Evolutionary conservation across 495 filamentous ascomycete genomes (phyloP).

Genomic region (Tetracladium marchalianum): DNA sequence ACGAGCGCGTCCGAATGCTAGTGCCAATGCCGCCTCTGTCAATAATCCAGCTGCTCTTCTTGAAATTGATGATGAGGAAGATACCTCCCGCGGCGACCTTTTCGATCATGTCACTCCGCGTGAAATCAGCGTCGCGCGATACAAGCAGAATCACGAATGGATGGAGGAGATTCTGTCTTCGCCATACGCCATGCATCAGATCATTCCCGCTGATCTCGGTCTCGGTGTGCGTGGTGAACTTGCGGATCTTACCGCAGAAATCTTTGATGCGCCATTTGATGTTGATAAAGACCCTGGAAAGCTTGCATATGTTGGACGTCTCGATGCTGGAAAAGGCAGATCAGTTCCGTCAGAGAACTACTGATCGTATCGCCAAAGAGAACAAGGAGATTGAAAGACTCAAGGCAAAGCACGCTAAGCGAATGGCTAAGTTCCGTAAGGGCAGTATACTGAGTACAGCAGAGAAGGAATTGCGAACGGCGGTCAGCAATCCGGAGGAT

Average conservation of each 20-base stretch:
- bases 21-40: conserved; percentile 19
- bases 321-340: conserved; percentile 59
- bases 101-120: conserved; percentile 81
- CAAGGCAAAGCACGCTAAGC: conserved; percentile 64
- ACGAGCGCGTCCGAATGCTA: conserved; percentile 23
- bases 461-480: conserved; percentile 50
- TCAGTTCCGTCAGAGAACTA: conserved; percentile 67
- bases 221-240: conserved; percentile 82
- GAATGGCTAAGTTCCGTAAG: conserved; percentile 63
- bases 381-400: conserved; percentile 73
- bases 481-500: conserved; percentile 38
- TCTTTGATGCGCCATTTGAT: conserved; percentile 50
- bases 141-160: conserved; percentile 95
- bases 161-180: conserved; percentile 96
- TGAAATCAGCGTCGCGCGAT: conserved; percentile 75
- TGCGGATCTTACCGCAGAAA: conserved; percentile 66
- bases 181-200: conserved; percentile 70
- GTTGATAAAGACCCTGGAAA: conserved; percentile 27
- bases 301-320: conserved; percentile 37
- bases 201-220: conserved; percentile 79
- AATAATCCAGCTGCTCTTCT: conserved; percentile 20
- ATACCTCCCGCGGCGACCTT: conserved; percentile 71
- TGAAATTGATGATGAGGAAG: conserved; percentile 72
- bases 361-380: conserved; percentile 51
- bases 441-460: conserved; percentile 52